These are phyloP conservation scores for Talaromyces nanjingensis DNA, from an alignment of 495 filamentous ascomycete species.

Conservation along the genomic window DNA sequence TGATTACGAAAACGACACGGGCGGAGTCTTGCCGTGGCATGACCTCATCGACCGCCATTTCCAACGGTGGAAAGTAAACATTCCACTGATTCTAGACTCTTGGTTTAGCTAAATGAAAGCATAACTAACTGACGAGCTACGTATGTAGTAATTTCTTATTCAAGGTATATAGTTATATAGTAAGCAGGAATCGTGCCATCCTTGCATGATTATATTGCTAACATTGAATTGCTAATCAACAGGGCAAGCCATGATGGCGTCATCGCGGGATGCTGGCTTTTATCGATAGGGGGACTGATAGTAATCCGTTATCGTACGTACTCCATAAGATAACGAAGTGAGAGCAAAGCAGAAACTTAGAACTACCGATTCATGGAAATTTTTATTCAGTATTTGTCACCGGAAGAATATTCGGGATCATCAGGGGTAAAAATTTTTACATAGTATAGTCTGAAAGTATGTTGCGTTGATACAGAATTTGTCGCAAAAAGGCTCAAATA, in stretches of 20 bases:
- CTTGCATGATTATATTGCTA: background rate
- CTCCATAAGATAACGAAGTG: background rate
- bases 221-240: background rate
- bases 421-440: background rate
- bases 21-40: background rate
- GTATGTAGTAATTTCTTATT: background rate
- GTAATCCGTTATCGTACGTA: background rate
- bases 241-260: background rate
- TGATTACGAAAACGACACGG: background rate
- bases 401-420: background rate
- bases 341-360: background rate
- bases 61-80: background rate
- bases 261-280: background rate
- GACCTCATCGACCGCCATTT: background rate
- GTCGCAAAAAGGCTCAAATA: background rate
- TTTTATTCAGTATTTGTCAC: background rate
- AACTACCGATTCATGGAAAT: background rate
- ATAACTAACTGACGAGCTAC: no score
- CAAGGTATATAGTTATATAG: background rate
- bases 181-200: conserved; percentile 1
- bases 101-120: no score
- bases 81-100: background rate
- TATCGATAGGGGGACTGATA: background rate
- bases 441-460: background rate
- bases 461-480: background rate